A percentile compares a stretch with the other conserved stretches of the same genome.
Evolutionary conservation across 345 rosid genomes (phyloP).

Genomic region (Ceriops zippeliana): DNA sequence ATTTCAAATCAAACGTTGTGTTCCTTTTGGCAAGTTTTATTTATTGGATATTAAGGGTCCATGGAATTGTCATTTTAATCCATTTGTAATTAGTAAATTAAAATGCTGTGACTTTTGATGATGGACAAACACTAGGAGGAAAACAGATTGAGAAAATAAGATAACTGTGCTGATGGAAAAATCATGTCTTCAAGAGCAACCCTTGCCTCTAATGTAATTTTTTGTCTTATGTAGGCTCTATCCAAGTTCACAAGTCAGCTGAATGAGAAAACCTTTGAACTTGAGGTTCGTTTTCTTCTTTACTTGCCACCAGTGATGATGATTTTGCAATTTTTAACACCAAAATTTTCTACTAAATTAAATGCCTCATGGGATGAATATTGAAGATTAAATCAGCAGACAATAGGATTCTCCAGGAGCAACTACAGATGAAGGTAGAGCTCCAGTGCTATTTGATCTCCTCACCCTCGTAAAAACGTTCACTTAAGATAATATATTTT

Average conservation of each 20-base stretch:
- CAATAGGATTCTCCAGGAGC: constrained; percentile 70
- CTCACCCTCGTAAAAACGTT: background rate
- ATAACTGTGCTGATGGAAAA: background rate
- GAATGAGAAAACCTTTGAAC: constrained; percentile 60
- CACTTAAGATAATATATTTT: background rate
- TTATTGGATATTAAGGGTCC: background rate
- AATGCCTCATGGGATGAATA: constrained; percentile 16
- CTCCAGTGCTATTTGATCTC: constrained; percentile 9
- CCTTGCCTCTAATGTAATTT: constrained; percentile 23
- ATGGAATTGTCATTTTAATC: background rate
- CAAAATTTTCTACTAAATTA: constrained; percentile 17
- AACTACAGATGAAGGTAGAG: constrained; percentile 59
- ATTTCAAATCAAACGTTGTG: too few species aligned
- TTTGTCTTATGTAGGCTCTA: constrained; percentile 38
- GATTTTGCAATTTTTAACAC: constrained; percentile 6
- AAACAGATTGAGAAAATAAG: background rate
- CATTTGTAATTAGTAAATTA: background rate
- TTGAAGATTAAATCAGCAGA: constrained; percentile 64
- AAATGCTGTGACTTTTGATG: background rate
- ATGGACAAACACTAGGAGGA: background rate
- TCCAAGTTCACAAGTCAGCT: constrained; percentile 55
- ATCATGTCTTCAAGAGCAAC: background rate
- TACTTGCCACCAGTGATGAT: constrained; percentile 7
- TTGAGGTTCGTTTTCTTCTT: constrained; percentile 53
- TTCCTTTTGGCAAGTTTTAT: too few species aligned